A percentile compares a stretch with the other conserved stretches of the same genome.
Conservation (phyloP, 73 alveolate species). For the Paramecium octaurelia region DNA sequence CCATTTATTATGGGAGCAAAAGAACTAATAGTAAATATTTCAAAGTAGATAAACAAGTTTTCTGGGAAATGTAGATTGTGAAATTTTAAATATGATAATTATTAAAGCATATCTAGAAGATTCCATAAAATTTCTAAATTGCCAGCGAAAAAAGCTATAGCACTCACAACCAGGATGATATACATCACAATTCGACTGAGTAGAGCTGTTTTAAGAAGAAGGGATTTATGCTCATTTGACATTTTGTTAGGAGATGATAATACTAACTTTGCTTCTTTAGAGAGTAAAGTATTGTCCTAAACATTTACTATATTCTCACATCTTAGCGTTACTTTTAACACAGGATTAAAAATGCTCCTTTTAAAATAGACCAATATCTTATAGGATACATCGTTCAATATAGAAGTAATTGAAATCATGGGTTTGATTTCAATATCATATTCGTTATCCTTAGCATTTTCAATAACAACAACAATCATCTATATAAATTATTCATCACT, state of each 20-base stretch:
- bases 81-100: not conserved
- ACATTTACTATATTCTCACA: not conserved
- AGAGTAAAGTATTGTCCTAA: not conserved
- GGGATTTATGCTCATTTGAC: not conserved
- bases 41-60: not conserved
- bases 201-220: not conserved
- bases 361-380: not conserved
- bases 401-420: not conserved
- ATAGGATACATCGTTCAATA: not conserved
- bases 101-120: not conserved
- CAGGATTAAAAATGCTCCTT: not conserved
- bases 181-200: not conserved
- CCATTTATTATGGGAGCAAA: not conserved
- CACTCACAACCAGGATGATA: not conserved
- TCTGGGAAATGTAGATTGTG: not conserved
- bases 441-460: not conserved
- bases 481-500: not conserved
- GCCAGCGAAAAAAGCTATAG: not conserved
- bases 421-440: not conserved
- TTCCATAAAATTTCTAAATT: not conserved
- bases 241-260: not conserved
- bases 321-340: not conserved
- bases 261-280: not conserved
- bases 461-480: not conserved
- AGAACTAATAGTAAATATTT: not conserved